Conservation (phyloP, 768 basidiomycete species). For the Mycena belliarum region DNA sequence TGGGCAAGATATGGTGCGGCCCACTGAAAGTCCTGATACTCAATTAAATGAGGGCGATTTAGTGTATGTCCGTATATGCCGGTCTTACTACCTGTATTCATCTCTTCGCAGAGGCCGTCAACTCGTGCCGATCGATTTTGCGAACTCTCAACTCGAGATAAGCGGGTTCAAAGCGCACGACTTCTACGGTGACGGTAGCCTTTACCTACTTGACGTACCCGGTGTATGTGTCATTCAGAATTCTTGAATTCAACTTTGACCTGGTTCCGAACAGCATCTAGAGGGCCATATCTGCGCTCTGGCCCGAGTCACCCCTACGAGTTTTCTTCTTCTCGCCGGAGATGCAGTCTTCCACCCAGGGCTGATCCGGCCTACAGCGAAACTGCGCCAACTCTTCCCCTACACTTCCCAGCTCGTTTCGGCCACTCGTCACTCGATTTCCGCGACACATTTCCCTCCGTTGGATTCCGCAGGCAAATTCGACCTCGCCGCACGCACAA, state of each 20-base stretch:
- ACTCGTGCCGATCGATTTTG: conserved; percentile 4
- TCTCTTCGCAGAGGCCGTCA: conserved; percentile 2
- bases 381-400: conserved; percentile 7
- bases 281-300: conserved; percentile 20
- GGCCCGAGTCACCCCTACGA: conserved; percentile 20
- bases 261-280: conserved; percentile 11
- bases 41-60: conserved; percentile 2
- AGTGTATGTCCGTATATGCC: neutral
- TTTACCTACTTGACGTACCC: conserved; percentile 19
- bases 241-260: neutral
- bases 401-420: conserved; percentile 12
- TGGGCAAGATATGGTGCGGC: neutral
- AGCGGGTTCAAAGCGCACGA: conserved; percentile 15
- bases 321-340: conserved; percentile 21
- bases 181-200: conserved; percentile 19
- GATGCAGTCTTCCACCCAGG: conserved; percentile 22
- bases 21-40: conserved; percentile 5
- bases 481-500: conserved; percentile 8
- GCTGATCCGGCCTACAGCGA: conserved; percentile 16
- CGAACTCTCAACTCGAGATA: neutral
- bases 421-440: conserved; percentile 8
- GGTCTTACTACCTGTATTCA: neutral
- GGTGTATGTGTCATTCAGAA: conserved; percentile 2
- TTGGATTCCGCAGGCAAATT: neutral
- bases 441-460: conserved; percentile 1